These are phyloP conservation scores for Solanum sparsipilum DNA, from an alignment of 257 asterid species.

Conservation along the genomic window DNA sequence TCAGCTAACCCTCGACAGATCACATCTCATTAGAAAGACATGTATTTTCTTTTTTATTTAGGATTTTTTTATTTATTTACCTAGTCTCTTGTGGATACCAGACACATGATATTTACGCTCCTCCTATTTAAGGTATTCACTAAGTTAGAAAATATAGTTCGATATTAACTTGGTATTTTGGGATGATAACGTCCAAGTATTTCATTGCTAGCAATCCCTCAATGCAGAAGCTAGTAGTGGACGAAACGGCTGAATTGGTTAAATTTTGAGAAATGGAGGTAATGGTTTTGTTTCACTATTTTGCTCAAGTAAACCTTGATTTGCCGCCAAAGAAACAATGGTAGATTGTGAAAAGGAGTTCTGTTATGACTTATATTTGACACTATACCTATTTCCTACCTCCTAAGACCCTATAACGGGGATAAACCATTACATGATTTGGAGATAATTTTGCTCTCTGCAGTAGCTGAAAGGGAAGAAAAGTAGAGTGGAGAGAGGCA, in stretches of 20 bases:
- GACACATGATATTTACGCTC: background rate
- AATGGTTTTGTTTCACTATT: background rate
- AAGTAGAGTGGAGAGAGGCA: background rate
- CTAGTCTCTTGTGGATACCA: background rate
- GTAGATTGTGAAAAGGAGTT: background rate
- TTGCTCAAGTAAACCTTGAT: background rate
- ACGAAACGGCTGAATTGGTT: background rate
- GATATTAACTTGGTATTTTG: background rate
- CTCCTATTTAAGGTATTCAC: background rate
- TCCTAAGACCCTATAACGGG: background rate
- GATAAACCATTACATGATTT: background rate
- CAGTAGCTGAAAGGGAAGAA: background rate
- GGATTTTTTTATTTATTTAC: background rate
- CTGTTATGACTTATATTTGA: background rate
- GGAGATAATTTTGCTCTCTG: background rate
- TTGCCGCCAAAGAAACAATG: background rate
- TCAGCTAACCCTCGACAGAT: background rate
- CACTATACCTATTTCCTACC: background rate
- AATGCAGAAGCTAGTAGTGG: background rate
- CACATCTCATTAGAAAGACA: background rate
- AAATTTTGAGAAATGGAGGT: background rate
- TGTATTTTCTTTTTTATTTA: background rate
- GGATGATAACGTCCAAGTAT: background rate
- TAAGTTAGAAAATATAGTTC: background rate
- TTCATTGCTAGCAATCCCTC: background rate